These are phyloP conservation scores for Aspergillus persii DNA, from an alignment of 2,329 filamentous ascomycete species.

Conservation along the genomic window DNA sequence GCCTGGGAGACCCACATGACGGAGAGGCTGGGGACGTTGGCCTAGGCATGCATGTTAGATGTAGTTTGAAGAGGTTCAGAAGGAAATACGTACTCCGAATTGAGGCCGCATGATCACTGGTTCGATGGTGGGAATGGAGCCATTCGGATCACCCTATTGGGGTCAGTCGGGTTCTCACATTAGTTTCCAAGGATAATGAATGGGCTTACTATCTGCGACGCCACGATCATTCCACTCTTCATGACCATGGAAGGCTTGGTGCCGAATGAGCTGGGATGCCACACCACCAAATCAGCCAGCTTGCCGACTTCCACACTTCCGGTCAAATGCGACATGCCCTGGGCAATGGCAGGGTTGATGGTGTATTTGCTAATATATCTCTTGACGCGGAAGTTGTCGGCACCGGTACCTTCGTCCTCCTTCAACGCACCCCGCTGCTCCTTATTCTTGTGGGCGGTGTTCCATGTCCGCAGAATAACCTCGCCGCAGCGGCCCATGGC, in stretches of 20 bases:
- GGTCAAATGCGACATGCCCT: conserved; percentile 84
- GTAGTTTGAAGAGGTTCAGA: neutral
- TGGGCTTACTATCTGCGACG: conserved; percentile 71
- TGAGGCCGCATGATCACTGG: conserved; percentile 81
- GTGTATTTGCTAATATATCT: conserved; percentile 95
- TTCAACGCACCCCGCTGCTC: conserved; percentile 71
- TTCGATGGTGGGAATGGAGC: conserved; percentile 82
- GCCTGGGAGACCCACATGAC: conserved; percentile 80
- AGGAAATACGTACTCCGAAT: conserved; percentile 59
- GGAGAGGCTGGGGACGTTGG: conserved; percentile 67
- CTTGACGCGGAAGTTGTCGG: conserved; percentile 90
- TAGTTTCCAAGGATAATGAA: neutral
- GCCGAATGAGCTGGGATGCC: conserved; percentile 82
- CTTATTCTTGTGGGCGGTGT: conserved; percentile 97
- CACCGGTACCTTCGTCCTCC: conserved; percentile 74
- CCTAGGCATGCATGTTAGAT: conserved; percentile 22
- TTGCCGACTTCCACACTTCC: conserved; percentile 88
- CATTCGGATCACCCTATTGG: conserved; percentile 70
- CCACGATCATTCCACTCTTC: conserved; percentile 84
- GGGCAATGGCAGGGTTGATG: conserved; percentile 86
- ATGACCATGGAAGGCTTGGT: conserved; percentile 78
- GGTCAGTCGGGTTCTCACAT: neutral
- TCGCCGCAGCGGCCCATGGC: conserved; percentile 97
- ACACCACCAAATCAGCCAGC: conserved; percentile 82
- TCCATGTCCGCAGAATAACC: conserved; percentile 90